phyloP scores from a whole-genome alignment of 805 yeast species.

The Saturnispora saitoi region DNA sequence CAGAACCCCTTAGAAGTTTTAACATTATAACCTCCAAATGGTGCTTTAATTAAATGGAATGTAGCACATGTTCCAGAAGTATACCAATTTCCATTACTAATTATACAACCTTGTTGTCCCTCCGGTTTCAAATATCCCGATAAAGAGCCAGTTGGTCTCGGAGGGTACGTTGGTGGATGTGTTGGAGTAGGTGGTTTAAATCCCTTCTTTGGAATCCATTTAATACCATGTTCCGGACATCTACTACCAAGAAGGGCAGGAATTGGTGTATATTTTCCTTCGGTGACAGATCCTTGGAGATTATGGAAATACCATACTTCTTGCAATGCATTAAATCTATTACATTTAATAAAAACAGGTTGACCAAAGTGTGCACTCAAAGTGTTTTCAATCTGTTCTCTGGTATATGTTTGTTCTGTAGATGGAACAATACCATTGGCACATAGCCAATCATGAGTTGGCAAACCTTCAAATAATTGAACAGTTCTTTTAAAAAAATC shows the following conservation, averaged over 20 bases:
- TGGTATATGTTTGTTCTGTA: constrained; percentile 44
- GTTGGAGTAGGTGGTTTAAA: constrained; percentile 27
- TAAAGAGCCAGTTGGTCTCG: constrained; percentile 27
- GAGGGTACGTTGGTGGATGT: constrained; percentile 15
- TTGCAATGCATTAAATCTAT: constrained; percentile 40
- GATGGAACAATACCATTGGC: constrained; percentile 68
- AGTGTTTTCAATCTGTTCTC: constrained; percentile 45
- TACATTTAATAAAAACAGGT: constrained; percentile 55
- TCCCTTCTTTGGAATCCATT: constrained; percentile 55
- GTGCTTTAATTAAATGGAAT: constrained; percentile 46
- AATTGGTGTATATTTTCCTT: constrained; percentile 56
- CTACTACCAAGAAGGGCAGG: constrained; percentile 47
- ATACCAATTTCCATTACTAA: constrained; percentile 83
- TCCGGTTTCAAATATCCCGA: constrained; percentile 43
- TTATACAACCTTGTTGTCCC: constrained; percentile 64
- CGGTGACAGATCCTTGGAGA: constrained; percentile 61
- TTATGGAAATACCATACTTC: constrained; percentile 79
- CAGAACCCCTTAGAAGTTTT: constrained; percentile 71
- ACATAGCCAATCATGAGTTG: constrained; percentile 61
- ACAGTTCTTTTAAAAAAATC: constrained; percentile 63
- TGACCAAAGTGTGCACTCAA: constrained; percentile 43
- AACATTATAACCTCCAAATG: constrained; percentile 66
- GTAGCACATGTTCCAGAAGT: constrained; percentile 79
- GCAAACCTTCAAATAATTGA: constrained; percentile 45
- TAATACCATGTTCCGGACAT: constrained; percentile 66